Conservation (phyloP, 1,139 yeast species). For the Blastobotrys malaysiensis region DNA sequence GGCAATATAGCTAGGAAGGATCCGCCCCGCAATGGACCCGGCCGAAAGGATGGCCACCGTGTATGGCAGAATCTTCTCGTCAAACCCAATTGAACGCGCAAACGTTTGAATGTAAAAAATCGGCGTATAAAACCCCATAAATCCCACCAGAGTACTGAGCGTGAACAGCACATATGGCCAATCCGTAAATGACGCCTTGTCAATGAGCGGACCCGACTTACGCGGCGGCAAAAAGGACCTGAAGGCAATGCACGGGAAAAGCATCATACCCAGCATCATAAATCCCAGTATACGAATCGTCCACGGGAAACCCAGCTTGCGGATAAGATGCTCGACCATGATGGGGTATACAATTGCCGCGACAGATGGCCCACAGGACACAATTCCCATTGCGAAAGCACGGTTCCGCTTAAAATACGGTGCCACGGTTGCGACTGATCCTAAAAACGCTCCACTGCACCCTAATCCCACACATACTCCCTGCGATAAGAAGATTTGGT, state of each 20-base stretch:
- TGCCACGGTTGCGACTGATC: constrained; percentile 25
- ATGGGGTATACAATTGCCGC: constrained; percentile 35
- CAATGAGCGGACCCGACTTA: constrained; percentile 27
- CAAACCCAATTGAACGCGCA: constrained; percentile 24
- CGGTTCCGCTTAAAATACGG: constrained; percentile 52
- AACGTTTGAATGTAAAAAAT: constrained; percentile 34
- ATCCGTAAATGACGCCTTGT: constrained; percentile 30
- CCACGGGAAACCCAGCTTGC: constrained; percentile 32
- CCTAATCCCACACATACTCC: constrained; percentile 53
- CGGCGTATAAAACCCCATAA: constrained; percentile 34
- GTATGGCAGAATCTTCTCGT: constrained; percentile 23
- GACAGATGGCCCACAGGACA: constrained; percentile 53
- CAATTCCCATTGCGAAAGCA: constrained; percentile 51
- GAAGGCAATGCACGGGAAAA: constrained; percentile 21
- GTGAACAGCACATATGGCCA: constrained; percentile 27
- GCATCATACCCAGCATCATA: constrained; percentile 23
- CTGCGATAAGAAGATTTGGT: constrained; percentile 54
- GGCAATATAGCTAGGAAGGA: constrained; percentile 44
- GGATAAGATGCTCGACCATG: constrained; percentile 26
- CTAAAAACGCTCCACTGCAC: constrained; percentile 35
- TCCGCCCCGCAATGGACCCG: constrained; percentile 46
- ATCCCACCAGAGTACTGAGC: constrained; percentile 29
- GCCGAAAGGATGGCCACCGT: constrained; percentile 49
- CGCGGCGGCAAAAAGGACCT: constrained; percentile 31
- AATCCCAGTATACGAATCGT: constrained; percentile 31